Base-by-base conservation (phyloP, 805 yeast genomes). In the Isabelozyma pseudorhagii region DNA sequence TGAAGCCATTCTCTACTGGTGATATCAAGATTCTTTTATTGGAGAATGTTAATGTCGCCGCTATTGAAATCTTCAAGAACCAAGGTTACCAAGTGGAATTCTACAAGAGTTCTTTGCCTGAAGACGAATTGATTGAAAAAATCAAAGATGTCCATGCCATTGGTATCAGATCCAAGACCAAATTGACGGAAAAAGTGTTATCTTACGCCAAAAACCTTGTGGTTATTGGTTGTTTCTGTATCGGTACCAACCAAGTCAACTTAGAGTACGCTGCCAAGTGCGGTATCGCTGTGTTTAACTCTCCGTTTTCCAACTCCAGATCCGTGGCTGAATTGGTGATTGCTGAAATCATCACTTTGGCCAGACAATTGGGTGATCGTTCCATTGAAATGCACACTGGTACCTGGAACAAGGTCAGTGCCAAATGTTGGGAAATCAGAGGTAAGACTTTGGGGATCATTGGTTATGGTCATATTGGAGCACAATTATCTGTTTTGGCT, bases 41-140 rank as follows among this genome's bases (percentile, higher is more conserved):
- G 55, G 99, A 94, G 74, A 94, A 94, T 63, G 97, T 94, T 60
- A 94, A 94, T 68, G 79, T 81, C 70, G 90, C 97, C 45, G 99
- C 99, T 45, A 81, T 94, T 57, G 83, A 85, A 46, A 90, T 91
- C 55, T 86, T 94, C 72, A 79, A 77, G 52, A 79, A 79, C 48
- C 97, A 94, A 77, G 99, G 99, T 51, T 94, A 94, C 77, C 98
- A 94, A 75, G 96, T 94, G 47, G 99, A 94, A 68, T 89, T 89
- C 72, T 82, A 85, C 77, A 92, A 90, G 77, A 76, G 92, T 48
- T 89, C 97, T 5, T 75, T 94, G 61, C 85, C 89, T 21, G 98
- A 94, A 72, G 97, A 85, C 8, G 97, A 91, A 74, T 83, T 94
- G 67, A 89, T 94, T 64, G 96, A 90, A 75, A 92, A 91, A 74